Base-by-base conservation (phyloP, 2,329 filamentous ascomycete species). In the Chrysoporthe deuterocubensis region DNA sequence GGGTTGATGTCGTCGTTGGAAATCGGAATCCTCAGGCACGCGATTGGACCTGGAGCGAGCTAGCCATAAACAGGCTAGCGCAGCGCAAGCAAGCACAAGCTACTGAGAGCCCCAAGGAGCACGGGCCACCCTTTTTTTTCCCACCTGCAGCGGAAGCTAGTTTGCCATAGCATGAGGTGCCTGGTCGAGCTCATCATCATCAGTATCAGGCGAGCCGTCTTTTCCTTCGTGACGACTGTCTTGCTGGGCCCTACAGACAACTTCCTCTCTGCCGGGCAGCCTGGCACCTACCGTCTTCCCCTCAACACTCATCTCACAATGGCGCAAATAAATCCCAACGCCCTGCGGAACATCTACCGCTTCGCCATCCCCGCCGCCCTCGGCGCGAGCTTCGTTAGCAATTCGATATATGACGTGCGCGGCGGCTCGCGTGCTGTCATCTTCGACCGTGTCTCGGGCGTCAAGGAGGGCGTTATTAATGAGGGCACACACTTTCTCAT, bases 401-500 rank as follows among this genome's bases (percentile, higher is more conserved):
- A 92, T 72, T 93, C 94, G 68, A 88, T 99, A 71, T 99, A 97
- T 89, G 96, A 99, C 81, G 96, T 99, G 78, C 94, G 93, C 79
- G 96, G 96, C 78, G 96, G 96, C 75, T 91, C 91, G 71, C 90
- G 96, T 76, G 96, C 96, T 70, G 94, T 99, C 82, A 99, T 99
- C 84, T 99, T 99, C 85, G 96, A 99, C 85, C 87, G 96, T 72
- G 73, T 98, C 74, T 87, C 89, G 62, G 96, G 96, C 83, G 96
- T 99, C 72, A 95, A 96, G 85, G 95, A 99, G 74, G 83, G 87
- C 62, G 96, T 99, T 67, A 84, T 96, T 76, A 97, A 94, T 80
- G 96, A 99, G 83, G 96, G 96, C 77, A 99, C 96, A 66, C 96
- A 99, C 81, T 97, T 99, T 81, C 84, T 99, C 66, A 81, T 99